Evolutionary conservation across 75 land plant species (phyloP), one percentile per base, ranked within the genome.

Genomic region (Picea glauca): DNA sequence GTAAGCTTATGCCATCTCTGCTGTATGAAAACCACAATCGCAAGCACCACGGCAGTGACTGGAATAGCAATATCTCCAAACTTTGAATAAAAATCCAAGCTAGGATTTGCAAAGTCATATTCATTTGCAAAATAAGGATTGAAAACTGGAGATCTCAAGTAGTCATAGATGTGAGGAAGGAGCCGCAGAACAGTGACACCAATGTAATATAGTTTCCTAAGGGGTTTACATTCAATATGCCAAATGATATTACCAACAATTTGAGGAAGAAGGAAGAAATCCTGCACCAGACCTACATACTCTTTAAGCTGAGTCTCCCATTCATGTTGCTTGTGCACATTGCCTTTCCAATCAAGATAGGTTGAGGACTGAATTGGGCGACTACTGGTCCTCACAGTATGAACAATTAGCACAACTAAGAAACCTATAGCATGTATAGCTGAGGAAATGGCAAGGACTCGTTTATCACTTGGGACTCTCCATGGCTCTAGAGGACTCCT

Each of bases 211-310:
- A 81, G 38, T 21, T 81, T 85, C 50, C 87, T 80, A 11, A 92
- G 83, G 4, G 93, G 93, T 62, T 87, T 88, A 30, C 87, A 77
- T 33, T 84, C 68, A 21, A 87, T 78, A 60, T 83, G 80, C 92
- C 94, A 92, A 13, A 92, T 3, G 23, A 75, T 18, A 62, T 87
- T 88, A 26, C 90, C 94, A 62, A 90, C 80, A n/a, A 92, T 80
- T 65, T 91, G 95, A 60, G 93, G 95, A 58, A 93, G 86, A 50
- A 93, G 80, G 87, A 89, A 93, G 58, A 91, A 83, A 80, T 91
- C 95, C 81, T 93, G 91, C 60, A 91, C 86, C 43, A 93, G 82
- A 58, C 93, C 95, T 2, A 82, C 75, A 76, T 93, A 91, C 79
- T 93, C 90, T 59, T 57, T 78, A 20, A 77, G 46, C 30, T 67